Conservation (phyloP, 2,329 filamentous ascomycete species). For the Scopulariopsis brevicaulis region DNA sequence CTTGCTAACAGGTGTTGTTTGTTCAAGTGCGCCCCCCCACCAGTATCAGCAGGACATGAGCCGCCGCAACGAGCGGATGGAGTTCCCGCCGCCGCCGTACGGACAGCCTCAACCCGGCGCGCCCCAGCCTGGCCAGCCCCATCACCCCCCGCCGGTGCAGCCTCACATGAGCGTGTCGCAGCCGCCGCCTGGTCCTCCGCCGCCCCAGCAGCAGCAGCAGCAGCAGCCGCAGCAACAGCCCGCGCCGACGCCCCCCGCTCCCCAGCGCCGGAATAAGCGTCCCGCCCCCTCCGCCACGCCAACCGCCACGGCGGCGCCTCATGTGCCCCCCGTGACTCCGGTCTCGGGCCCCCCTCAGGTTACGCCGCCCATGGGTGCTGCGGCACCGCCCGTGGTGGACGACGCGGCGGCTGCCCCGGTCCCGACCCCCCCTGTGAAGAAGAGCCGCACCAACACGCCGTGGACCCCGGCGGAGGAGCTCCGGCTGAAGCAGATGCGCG, state of each 20-base stretch:
- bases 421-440: conserved; percentile 54
- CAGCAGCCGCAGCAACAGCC: conserved; percentile 20
- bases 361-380: conserved; percentile 4
- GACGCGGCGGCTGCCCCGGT: conserved; percentile 9
- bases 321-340: conserved; percentile 13
- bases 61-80: conserved; percentile 29
- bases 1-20: conserved; percentile 7
- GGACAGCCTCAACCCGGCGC: conserved; percentile 24
- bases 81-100: conserved; percentile 24
- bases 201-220: conserved; percentile 11
- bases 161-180: conserved; percentile 31
- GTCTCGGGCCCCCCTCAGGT: conserved; percentile 14
- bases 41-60: conserved; percentile 38
- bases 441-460: conserved; percentile 95
- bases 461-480: conserved; percentile 95
- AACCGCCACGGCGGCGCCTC: conserved; percentile 7
- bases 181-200: conserved; percentile 12
- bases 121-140: conserved; percentile 25
- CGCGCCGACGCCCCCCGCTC: conserved; percentile 25
- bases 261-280: conserved; percentile 28
- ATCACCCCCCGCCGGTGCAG: conserved; percentile 26
- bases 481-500: conserved; percentile 85
- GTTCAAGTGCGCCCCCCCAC: conserved; percentile 27
- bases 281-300: conserved; percentile 19
- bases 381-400: conserved; percentile 14